Base-by-base conservation (phyloP, 2,329 filamentous ascomycete genomes). In the Paraphaeosphaeria minitans region DNA sequence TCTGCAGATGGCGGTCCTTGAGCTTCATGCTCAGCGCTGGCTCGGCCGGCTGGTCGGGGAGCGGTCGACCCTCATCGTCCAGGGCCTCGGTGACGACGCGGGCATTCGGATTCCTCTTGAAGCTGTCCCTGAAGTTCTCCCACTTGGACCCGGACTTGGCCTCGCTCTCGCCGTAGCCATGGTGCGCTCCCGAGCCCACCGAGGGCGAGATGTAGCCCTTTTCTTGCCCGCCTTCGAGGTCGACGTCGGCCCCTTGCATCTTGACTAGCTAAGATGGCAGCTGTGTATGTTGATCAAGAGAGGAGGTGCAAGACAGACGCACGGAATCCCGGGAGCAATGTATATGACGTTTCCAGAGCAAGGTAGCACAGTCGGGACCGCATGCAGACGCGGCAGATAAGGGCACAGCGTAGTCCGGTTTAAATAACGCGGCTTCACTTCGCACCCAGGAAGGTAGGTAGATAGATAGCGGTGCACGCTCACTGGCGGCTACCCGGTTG, bases 1-100 rank as follows among this genome's bases (percentile, higher is more conserved):
- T 95, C 80, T 95, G 91, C 67, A 95, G 73, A 80, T 95, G 92
- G 41, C 92, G 83, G 29, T 88, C 87, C 78, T 94, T 94, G 66
- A 95, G 79, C 75, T 87, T 61, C 65, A 67, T 67, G 12, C 61
- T 60, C 48, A 70, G 49, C 21, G 67, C 66, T 13, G 66, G 67
- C 46, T 70, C 63, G 4, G 64, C 67, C 21, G 68, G 68, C 58
- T 71, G 68, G 42, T 69, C 66, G 8, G 56, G 51, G 6, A 69
- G 48, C 16, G 66, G 67, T 42, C 62, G 63, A 3, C 66, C 66
- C 53, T 69, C 65, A 10, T 29, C 57, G 48, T 67, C 64, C 6
- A 61, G 45, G 14, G 65, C 66, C 35, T 60, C 61, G 4, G 65
- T 69, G 35, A 64, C 66, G 58, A 69, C 58, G 19, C 66, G 48